phyloP scores from a whole-genome alignment of 352 stramenopile genomes.

The Pilasporangium apinafurcum region DNA sequence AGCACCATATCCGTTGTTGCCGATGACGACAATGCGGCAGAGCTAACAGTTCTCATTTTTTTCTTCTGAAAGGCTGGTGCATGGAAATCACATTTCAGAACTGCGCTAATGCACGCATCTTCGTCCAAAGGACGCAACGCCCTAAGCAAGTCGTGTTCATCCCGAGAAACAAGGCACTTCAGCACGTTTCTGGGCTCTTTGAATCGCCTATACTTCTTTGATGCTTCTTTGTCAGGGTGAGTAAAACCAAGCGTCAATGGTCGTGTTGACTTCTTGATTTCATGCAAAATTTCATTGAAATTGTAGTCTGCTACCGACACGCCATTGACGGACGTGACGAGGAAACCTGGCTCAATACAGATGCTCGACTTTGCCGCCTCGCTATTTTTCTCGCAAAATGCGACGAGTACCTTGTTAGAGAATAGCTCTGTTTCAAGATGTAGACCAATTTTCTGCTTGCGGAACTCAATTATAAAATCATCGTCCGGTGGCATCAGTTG shows the following conservation, averaged over 20 bases:
- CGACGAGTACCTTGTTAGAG: slow-evolving; percentile 52
- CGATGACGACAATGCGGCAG: background rate
- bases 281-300: slow-evolving; percentile 38
- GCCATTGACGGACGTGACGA: slow-evolving; percentile 67
- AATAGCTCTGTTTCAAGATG: slow-evolving; percentile 62
- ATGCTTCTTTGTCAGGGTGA: slow-evolving; percentile 11
- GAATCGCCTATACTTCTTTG: slow-evolving; percentile 25
- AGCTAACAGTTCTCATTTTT: background rate
- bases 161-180: slow-evolving; percentile 35
- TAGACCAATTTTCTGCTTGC: slow-evolving; percentile 51
- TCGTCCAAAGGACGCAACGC: slow-evolving; percentile 43
- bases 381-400: slow-evolving; percentile 55
- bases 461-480: slow-evolving; percentile 55
- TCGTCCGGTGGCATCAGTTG: no score
- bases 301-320: slow-evolving; percentile 24
- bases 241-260: slow-evolving; percentile 60
- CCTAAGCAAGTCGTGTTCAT: slow-evolving; percentile 37
- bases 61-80: slow-evolving; percentile 24
- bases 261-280: slow-evolving; percentile 37
- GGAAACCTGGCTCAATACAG: slow-evolving; percentile 42
- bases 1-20: slow-evolving; percentile 13
- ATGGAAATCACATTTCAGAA: slow-evolving; percentile 41
- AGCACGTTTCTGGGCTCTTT: slow-evolving; percentile 48
- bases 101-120: slow-evolving; percentile 31
- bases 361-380: slow-evolving; percentile 32